phyloP scores from a whole-genome alignment of 352 stramenopile genomes.

The Lagenidium sp. region DNA sequence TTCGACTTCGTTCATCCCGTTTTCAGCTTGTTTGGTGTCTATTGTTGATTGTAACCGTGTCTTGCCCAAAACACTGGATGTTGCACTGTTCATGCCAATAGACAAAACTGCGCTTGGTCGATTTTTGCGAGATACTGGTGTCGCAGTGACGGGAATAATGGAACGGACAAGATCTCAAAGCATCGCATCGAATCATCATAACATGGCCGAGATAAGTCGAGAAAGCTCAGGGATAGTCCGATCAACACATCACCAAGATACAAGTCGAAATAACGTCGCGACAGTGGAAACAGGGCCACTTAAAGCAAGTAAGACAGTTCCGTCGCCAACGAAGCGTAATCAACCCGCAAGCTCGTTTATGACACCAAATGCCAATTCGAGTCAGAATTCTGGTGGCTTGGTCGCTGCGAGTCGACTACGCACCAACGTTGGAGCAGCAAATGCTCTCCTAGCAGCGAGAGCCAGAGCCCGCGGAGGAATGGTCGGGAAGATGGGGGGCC shows the following conservation, averaged over 20 bases:
- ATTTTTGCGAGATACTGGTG: neutral
- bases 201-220: no score
- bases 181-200: no score
- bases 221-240: no score
- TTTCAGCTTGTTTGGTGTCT: no score
- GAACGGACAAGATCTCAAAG: neutral
- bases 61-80: neutral
- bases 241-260: no score
- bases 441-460: slow-evolving; percentile 61
- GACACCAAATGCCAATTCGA: slow-evolving; percentile 12
- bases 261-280: no score
- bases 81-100: neutral
- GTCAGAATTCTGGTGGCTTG: slow-evolving; percentile 10
- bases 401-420: slow-evolving; percentile 23
- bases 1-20: no score
- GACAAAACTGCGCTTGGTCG: neutral
- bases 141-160: neutral
- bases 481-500: slow-evolving; percentile 32
- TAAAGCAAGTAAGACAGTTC: slow-evolving; percentile 13
- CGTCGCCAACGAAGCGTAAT: slow-evolving; percentile 49
- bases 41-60: no score
- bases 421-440: slow-evolving; percentile 39
- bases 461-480: slow-evolving; percentile 54
- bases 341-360: no score
- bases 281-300: no score